These are phyloP conservation scores for Lanzia echinophila DNA, from an alignment of 2,329 filamentous ascomycete species.

Conservation along the genomic window DNA sequence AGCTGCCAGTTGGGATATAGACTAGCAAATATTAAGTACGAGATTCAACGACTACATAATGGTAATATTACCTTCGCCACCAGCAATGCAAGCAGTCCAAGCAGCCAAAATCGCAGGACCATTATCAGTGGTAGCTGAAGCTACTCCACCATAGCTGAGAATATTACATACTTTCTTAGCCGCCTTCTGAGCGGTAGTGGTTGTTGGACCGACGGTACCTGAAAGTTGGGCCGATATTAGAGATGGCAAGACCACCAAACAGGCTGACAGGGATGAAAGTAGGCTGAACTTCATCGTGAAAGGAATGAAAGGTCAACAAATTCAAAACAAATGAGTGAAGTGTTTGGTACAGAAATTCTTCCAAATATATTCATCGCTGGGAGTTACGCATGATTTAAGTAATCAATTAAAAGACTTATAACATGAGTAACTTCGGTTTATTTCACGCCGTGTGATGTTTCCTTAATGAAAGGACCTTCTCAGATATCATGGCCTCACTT, in stretches of 20 bases:
- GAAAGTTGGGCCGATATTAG: slow-evolving; percentile 18
- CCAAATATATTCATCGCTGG: not conserved
- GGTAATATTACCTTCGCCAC: slow-evolving; percentile 29
- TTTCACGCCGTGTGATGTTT: not conserved
- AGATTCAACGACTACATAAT: not conserved
- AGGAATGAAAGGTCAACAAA: not conserved
- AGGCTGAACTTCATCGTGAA: slow-evolving; percentile 14
- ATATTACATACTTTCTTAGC: slow-evolving; percentile 37
- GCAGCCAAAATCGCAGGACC: slow-evolving; percentile 37
- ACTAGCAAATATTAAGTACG: slow-evolving; percentile 6
- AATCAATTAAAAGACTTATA: not conserved
- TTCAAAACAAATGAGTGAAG: not conserved
- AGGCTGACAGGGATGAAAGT: slow-evolving; percentile 5
- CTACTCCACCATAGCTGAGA: slow-evolving; percentile 39
- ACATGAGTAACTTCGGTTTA: not conserved
- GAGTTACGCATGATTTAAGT: not conserved
- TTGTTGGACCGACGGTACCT: slow-evolving; percentile 24
- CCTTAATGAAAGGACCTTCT: not conserved
- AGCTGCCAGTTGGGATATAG: slow-evolving; percentile 34
- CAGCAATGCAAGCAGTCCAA: slow-evolving; percentile 38
- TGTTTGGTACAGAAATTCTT: not conserved
- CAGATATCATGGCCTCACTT: not conserved
- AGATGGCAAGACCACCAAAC: slow-evolving; percentile 6
- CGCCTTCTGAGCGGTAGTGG: slow-evolving; percentile 20
- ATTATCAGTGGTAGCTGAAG: slow-evolving; percentile 40